Percentiles rank a stretch among this genome's conserved stretches.
These are phyloP conservation scores for Colletotrichum chrysophilum DNA, from an alignment of 2,329 filamentous ascomycete genomes.

Conservation along the genomic window DNA sequence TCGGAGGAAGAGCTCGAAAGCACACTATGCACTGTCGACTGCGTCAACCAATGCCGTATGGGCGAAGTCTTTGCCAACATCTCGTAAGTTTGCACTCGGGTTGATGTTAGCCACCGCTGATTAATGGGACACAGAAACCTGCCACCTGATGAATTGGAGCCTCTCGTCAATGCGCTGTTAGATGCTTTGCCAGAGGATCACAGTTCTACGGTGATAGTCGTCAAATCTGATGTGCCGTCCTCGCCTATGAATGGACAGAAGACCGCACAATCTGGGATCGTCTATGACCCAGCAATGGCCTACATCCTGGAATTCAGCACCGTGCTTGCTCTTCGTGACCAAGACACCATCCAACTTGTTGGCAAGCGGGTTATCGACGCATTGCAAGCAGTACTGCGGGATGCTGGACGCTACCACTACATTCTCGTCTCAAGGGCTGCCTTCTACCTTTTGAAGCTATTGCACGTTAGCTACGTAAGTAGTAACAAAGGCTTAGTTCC, in stretches of 20 bases:
- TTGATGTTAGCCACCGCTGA: background rate
- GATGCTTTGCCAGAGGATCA: slow-evolving; percentile 86
- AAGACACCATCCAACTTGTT: slow-evolving; percentile 72
- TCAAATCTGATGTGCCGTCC: slow-evolving; percentile 79
- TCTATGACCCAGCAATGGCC: slow-evolving; percentile 85
- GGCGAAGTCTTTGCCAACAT: slow-evolving; percentile 84
- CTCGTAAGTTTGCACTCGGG: slow-evolving; percentile 56
- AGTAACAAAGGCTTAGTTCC: background rate
- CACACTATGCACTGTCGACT: slow-evolving; percentile 92
- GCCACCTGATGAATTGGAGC: slow-evolving; percentile 37
- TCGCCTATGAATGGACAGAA: slow-evolving; percentile 67
- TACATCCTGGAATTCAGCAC: slow-evolving; percentile 94
- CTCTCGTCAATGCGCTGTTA: slow-evolving; percentile 72
- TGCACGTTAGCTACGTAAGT: slow-evolving; percentile 85
- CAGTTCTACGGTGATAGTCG: slow-evolving; percentile 78
- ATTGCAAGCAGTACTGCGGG: slow-evolving; percentile 81
- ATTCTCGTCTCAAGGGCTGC: slow-evolving; percentile 84
- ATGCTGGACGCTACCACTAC: slow-evolving; percentile 79
- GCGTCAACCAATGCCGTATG: slow-evolving; percentile 87
- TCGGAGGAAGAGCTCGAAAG: slow-evolving; percentile 97
- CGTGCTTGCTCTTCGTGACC: slow-evolving; percentile 77
- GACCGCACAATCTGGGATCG: slow-evolving; percentile 54
- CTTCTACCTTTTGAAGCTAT: slow-evolving; percentile 83
- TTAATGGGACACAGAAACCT: slow-evolving; percentile 39
- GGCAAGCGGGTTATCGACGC: slow-evolving; percentile 82